phyloP scores from a whole-genome alignment of 176 grass and related monocot species.

The Lolium multiflorum region DNA sequence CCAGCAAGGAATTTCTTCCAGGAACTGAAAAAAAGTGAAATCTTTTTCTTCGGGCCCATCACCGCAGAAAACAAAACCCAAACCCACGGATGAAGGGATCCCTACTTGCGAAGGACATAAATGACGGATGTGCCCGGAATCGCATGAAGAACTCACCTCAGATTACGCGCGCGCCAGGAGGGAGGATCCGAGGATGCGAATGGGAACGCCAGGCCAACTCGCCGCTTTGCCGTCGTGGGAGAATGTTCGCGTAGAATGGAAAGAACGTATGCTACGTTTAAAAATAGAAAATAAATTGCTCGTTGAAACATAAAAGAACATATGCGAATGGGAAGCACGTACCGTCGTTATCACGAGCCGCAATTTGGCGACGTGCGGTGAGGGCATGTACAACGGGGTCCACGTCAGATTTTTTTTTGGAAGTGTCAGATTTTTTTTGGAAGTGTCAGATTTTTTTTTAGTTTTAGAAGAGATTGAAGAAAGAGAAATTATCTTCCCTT shows the following conservation, averaged over 20 bases:
- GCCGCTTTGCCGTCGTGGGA: neutral
- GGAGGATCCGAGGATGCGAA: neutral
- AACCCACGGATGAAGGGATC: neutral
- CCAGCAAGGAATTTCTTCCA: neutral
- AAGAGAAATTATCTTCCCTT: too few species aligned
- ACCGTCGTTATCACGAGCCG: neutral
- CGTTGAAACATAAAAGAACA: neutral
- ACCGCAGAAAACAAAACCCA: neutral
- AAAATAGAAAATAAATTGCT: neutral
- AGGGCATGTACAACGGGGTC: too few species aligned
- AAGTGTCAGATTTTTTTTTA: too few species aligned
- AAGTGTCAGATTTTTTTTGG: too few species aligned
- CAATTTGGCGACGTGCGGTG: neutral
- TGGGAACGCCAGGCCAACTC: neutral
- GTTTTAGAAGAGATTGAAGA: too few species aligned
- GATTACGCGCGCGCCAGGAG: neutral
- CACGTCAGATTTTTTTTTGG: too few species aligned
- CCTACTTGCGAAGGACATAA: neutral
- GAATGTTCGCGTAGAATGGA: neutral
- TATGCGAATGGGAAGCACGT: neutral
- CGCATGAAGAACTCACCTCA: conserved; percentile 21
- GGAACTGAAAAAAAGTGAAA: neutral
- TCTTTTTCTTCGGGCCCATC: neutral
- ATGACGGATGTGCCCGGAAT: neutral
- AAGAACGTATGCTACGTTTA: neutral